Evolutionary conservation across 2,329 filamentous ascomycete genomes (phyloP), one percentile per base, ranked within the genome.

Genomic region (Paramyrothecium roridum): DNA sequence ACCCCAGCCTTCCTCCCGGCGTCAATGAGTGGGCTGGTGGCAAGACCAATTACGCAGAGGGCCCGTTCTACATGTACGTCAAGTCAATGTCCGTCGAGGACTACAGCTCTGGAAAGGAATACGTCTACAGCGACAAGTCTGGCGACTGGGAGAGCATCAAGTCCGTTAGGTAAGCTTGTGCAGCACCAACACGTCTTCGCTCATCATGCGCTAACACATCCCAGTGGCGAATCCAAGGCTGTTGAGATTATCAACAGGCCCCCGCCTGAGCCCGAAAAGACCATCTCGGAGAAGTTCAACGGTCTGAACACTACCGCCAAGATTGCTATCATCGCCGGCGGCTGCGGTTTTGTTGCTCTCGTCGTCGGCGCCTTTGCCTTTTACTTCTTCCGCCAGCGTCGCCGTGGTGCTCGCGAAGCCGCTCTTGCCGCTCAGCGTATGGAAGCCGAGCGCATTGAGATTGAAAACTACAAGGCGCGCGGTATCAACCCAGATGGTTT

Each of bases 1-100:
- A 90, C 59, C 37, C 37, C 7, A 4, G 4, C 37, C 37, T 43
- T 13, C 37, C 37, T 19, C 47, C 79, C 52, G 77, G 81, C 13
- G 88, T 85, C 2, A 82, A 87, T 52, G 75, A 85, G 54, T 91
- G 88, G 88, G 88, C 88, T 55, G 87, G 87, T 54, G 88, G 88
- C 56, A 65, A 76, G 52, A 90, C 88, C 46, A 79, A 91, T 68
- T 93, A 87, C 69, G 67, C 69, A 51, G 65, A 82, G 23, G 86
- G 77, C 0, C 90, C 90, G 1, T 93, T 83, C 75, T 85, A 80
- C 63, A 93, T 93, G 89, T 85, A 83, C 57, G 81, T 93, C 60
- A 83, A 89, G 76, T 83, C 79, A 30, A 76, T 76, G 13, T 67
- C 67, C 19, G 69, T 84, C 2, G 73, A 84, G 53, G 83, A 87